phyloP scores from a whole-genome alignment of 2,329 filamentous ascomycete species.

The Pseudopyrenochaeta lycopersici region DNA sequence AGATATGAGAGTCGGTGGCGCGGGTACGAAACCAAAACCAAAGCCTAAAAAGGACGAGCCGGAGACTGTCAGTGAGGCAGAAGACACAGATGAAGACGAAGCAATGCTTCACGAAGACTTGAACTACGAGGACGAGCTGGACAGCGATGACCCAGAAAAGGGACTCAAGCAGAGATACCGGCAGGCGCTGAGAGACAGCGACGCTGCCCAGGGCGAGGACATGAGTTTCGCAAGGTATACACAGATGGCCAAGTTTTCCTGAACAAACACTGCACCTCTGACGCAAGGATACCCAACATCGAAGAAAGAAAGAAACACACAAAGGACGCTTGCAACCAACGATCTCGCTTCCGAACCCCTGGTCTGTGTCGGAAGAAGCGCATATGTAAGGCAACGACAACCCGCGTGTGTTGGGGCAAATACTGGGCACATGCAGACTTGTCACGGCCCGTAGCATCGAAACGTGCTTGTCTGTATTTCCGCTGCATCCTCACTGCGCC shows the following conservation, averaged over 20 bases:
- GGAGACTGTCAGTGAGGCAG: slow-evolving; percentile 60
- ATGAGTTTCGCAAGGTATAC: slow-evolving; percentile 63
- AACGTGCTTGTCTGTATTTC: slow-evolving; percentile 13
- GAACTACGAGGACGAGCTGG: slow-evolving; percentile 64
- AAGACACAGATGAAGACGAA: slow-evolving; percentile 63
- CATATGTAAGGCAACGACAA: slow-evolving; percentile 10
- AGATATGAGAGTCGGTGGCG: slow-evolving; percentile 74
- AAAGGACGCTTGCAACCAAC: not conserved
- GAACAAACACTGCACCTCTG: slow-evolving; percentile 16
- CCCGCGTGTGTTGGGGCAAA: slow-evolving; percentile 3
- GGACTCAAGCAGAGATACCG: slow-evolving; percentile 80
- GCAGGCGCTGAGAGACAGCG: slow-evolving; percentile 70
- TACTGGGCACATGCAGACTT: slow-evolving; percentile 2
- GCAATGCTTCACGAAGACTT: slow-evolving; percentile 60
- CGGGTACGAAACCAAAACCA: slow-evolving; percentile 43
- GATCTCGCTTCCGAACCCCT: slow-evolving; percentile 20
- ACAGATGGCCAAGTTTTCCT: slow-evolving; percentile 47
- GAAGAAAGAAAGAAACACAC: not conserved
- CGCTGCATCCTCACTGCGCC: not conserved
- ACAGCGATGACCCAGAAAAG: slow-evolving; percentile 65
- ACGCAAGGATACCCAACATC: slow-evolving; percentile 16
- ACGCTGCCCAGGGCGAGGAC: slow-evolving; percentile 54
- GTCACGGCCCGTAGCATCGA: slow-evolving; percentile 8
- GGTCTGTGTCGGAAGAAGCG: slow-evolving; percentile 16
- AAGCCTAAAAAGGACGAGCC: slow-evolving; percentile 54